phyloP scores from a whole-genome alignment of 2,329 filamentous ascomycete genomes.

The Fusarium tjaetaba region DNA sequence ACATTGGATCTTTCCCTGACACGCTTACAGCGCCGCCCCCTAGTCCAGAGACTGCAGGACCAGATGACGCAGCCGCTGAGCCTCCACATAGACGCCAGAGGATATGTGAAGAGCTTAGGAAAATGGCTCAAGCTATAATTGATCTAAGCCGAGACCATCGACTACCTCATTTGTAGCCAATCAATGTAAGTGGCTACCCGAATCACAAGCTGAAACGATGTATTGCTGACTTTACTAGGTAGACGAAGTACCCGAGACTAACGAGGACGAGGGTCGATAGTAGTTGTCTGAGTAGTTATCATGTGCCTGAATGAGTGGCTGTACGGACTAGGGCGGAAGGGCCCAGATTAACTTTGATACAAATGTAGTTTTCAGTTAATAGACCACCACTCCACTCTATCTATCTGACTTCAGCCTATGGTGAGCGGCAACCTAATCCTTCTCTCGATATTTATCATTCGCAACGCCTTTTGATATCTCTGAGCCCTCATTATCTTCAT shows the following conservation, averaged over 20 bases:
- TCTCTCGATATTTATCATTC: background rate
- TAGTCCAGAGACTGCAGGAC: background rate
- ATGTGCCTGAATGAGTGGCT: too few relatives aligned
- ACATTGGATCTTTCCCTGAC: too few relatives aligned
- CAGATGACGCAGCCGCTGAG: too few relatives aligned
- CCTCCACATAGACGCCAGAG: too few relatives aligned
- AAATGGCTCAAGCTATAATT: background rate
- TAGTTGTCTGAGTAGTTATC: too few relatives aligned
- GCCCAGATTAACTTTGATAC: too few relatives aligned
- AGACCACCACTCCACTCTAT: background rate
- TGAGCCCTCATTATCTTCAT: too few relatives aligned
- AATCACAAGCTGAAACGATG: background rate
- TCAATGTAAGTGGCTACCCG: background rate
- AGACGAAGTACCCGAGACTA: background rate
- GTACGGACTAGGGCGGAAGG: too few relatives aligned
- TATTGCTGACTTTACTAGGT: background rate
- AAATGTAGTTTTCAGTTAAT: too few relatives aligned
- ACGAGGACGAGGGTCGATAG: too few relatives aligned
- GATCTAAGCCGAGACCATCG: accelerated
- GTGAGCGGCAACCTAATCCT: background rate
- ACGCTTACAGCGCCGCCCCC: background rate
- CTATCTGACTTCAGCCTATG: background rate
- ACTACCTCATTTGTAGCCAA: accelerated
- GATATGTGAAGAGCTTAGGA: accelerated
- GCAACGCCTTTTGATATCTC: accelerated